These are phyloP conservation scores for Trichosanthes truncata DNA, from an alignment of 306 rosid species.

Conservation along the genomic window DNA sequence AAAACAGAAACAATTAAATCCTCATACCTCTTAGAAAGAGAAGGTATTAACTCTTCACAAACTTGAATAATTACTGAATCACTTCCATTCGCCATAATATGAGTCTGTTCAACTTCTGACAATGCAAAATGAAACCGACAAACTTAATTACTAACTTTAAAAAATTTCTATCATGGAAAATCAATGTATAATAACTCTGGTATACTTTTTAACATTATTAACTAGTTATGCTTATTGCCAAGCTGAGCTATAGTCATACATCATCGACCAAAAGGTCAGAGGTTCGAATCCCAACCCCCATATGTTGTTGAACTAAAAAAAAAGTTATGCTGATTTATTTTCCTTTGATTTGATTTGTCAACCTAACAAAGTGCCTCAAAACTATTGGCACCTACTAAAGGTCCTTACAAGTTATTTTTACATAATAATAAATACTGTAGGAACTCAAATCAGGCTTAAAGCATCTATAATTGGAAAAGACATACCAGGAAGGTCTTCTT, in stretches of 20 bases:
- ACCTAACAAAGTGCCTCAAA: background rate
- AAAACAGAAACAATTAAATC: slow-evolving; percentile 6
- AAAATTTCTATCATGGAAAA: background rate
- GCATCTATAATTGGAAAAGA: background rate
- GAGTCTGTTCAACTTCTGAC: slow-evolving; percentile 17
- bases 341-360: background rate
- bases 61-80: slow-evolving; percentile 25
- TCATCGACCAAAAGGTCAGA: background rate
- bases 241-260: background rate
- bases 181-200: background rate
- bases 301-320: background rate
- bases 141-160: background rate
- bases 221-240: background rate
- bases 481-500: slow-evolving; percentile 48
- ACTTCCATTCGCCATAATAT: slow-evolving; percentile 14
- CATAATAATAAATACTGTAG: background rate
- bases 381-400: background rate
- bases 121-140: slow-evolving; percentile 10
- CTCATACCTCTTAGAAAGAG: slow-evolving; percentile 54
- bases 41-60: slow-evolving; percentile 37
- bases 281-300: background rate
- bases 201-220: background rate
- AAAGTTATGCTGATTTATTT: background rate
- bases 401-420: background rate
- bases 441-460: background rate